Base-by-base conservation (phyloP, 768 basidiomycete species). In the Mycena sanguinolenta region DNA sequence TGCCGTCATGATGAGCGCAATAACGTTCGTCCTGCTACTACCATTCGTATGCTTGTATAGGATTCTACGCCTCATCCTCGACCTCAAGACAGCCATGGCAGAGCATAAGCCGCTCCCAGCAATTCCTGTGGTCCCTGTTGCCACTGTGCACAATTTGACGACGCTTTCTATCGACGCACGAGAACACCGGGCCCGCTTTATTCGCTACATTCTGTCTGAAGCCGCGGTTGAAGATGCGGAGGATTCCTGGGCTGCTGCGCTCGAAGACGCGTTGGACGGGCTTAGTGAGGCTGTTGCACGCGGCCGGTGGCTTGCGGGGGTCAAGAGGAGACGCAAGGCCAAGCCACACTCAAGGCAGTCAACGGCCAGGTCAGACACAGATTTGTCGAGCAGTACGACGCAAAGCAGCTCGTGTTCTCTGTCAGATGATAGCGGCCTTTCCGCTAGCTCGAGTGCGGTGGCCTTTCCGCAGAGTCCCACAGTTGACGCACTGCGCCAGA, bases 201-300 rank as follows among this genome's bases (percentile, higher is more conserved):
- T 88, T 23, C 80, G 80, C 32, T 79, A 82, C 61, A 77, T 85
- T 55, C 77, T 87, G 30, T 73, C 78, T 7, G 85, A 87, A 64
- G 72, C 81, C 9, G 75, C 78, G 17, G 78, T 80, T 39, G 70
- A 77, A 10, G 76, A 74, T n/a, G 72, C 81, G 54, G 77, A 81
- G 21, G 84, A 86, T 23, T 77, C 75, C 2, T 90, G 89, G 88
- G 80, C 80, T 1, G 74, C 71, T 49, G 82, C 79, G 5, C 72
- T 91, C 13, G 86, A 89, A 75, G 81, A 81, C 27, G 87, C 80
- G 2, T 75, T 91, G 39, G 85, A 86, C 67, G 84, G 83, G 49
- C 75, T 92, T 0, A 82, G 86, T 1, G 75, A 75, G 13, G 78
- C 79, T 67, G 73, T 90, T 10, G 73, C 64, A 28, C 70, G 79